A percentile compares a stretch with the other conserved stretches of the same genome.
Evolutionary conservation across 2,329 filamentous ascomycete species (phyloP).

Genomic region (Macrophomina phaseolina): DNA sequence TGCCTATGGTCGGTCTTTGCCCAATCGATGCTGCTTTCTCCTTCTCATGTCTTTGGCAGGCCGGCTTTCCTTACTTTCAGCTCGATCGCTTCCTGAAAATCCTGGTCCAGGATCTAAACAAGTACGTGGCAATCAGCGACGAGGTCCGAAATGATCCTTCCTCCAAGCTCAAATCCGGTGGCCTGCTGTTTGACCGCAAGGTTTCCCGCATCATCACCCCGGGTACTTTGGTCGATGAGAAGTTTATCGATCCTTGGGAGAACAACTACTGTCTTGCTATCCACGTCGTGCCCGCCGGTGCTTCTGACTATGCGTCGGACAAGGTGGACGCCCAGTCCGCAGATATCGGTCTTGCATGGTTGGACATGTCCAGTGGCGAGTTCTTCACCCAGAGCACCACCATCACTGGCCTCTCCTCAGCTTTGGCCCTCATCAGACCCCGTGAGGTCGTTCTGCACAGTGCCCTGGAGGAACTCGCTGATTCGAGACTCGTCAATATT

Average conservation of each 20-base stretch:
- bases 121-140: slow-evolving; percentile 92
- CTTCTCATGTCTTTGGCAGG: slow-evolving; percentile 54
- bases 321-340: background rate
- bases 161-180: slow-evolving; percentile 74
- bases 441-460: slow-evolving; percentile 80
- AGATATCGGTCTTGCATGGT: slow-evolving; percentile 77
- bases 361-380: slow-evolving; percentile 92
- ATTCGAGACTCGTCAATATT: slow-evolving; percentile 67
- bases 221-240: slow-evolving; percentile 95
- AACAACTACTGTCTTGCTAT: slow-evolving; percentile 93
- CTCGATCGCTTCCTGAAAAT: slow-evolving; percentile 91
- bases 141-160: slow-evolving; percentile 80
- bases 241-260: slow-evolving; percentile 91
- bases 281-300: slow-evolving; percentile 57
- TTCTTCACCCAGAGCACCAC: slow-evolving; percentile 85
- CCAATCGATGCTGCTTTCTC: background rate
- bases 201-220: slow-evolving; percentile 91
- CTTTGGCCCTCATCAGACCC: slow-evolving; percentile 81
- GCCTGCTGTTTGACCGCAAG: slow-evolving; percentile 80
- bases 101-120: slow-evolving; percentile 86
- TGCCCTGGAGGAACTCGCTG: slow-evolving; percentile 59
- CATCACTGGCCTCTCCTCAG: slow-evolving; percentile 74
- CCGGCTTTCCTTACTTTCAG: slow-evolving; percentile 92
- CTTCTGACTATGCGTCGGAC: slow-evolving; percentile 33
- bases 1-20: slow-evolving; percentile 74